A percentile compares a stretch with the other conserved stretches of the same genome.
Evolutionary conservation across 139 green algal species (phyloP).

Genomic region (Tetraselmis striata): DNA sequence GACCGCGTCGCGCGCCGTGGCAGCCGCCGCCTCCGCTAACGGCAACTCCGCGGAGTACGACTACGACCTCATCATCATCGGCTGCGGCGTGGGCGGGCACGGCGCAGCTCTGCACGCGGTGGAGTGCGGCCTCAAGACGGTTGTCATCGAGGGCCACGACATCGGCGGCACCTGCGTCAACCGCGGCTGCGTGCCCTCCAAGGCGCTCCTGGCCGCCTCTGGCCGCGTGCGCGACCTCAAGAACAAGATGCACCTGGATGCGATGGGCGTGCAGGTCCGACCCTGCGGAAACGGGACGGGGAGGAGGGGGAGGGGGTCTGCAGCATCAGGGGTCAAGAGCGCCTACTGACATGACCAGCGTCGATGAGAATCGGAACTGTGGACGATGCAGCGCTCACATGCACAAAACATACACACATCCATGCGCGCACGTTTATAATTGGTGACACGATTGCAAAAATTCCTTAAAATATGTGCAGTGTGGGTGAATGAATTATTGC

Average conservation of each 20-base stretch:
- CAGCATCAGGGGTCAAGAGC: no score
- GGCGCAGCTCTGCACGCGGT: constrained; percentile 96
- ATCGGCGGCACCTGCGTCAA: constrained; percentile 99
- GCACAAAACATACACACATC: no score
- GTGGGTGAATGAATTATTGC: no score
- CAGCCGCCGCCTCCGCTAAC: neutral
- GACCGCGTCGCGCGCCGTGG: neutral
- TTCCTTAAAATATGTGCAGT: no score
- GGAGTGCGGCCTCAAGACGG: constrained; percentile 91
- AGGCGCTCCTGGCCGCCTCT: constrained; percentile 92
- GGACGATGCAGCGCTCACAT: no score
- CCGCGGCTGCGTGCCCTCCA: constrained; percentile 96
- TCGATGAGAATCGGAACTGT: no score
- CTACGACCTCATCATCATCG: constrained; percentile 98
- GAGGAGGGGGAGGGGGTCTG: neutral
- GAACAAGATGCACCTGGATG: constrained; percentile 87
- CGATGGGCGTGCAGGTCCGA: constrained; percentile 81
- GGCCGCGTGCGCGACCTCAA: constrained; percentile 87
- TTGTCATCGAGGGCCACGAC: constrained; percentile 93
- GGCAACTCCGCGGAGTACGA: constrained; percentile 59
- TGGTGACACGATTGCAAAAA: no score
- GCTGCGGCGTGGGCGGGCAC: constrained; percentile 93
- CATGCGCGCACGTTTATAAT: no score
- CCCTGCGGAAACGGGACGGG: neutral
- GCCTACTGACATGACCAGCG: no score